Conservation (phyloP, 345 rosid species). For the Mangifera indica region DNA sequence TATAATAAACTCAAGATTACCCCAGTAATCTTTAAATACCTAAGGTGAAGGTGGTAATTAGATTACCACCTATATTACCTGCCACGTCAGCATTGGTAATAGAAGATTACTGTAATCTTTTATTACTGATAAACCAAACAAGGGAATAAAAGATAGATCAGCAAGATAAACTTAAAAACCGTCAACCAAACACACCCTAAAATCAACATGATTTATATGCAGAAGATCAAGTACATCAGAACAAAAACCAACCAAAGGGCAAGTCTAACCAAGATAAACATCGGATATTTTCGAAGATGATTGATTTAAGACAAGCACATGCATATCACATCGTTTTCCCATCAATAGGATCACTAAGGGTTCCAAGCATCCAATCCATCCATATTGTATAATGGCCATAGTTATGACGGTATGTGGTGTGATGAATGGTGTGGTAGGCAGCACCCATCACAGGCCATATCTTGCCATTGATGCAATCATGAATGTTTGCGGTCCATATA, state of each 20-base stretch:
- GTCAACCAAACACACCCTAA: too few species aligned
- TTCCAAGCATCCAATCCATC: constrained; percentile 99
- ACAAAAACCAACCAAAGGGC: constrained; percentile 1
- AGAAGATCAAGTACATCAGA: background rate
- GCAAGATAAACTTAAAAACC: too few species aligned
- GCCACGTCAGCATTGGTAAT: too few species aligned
- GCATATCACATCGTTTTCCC: constrained; percentile 38
- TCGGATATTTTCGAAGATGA: background rate
- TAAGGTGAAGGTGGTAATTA: too few species aligned
- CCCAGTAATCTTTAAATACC: too few species aligned
- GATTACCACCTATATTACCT: too few species aligned
- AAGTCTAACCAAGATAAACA: background rate
- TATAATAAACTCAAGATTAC: too few species aligned
- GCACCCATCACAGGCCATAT: constrained; percentile 98
- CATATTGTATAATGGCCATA: constrained; percentile 95
- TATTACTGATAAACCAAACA: too few species aligned
- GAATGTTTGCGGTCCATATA: constrained; percentile 91
- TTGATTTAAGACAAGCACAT: constrained; percentile 1
- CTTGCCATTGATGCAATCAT: constrained; percentile 83
- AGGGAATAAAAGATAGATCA: too few species aligned
- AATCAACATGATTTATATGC: constrained; percentile 11
- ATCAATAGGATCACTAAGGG: constrained; percentile 69
- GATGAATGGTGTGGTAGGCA: constrained; percentile 96
- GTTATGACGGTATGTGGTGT: constrained; percentile 91
- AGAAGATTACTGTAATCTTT: too few species aligned